Base-by-base conservation (phyloP, 1,284 basidiomycete species). In the Peniophora sp. region DNA sequence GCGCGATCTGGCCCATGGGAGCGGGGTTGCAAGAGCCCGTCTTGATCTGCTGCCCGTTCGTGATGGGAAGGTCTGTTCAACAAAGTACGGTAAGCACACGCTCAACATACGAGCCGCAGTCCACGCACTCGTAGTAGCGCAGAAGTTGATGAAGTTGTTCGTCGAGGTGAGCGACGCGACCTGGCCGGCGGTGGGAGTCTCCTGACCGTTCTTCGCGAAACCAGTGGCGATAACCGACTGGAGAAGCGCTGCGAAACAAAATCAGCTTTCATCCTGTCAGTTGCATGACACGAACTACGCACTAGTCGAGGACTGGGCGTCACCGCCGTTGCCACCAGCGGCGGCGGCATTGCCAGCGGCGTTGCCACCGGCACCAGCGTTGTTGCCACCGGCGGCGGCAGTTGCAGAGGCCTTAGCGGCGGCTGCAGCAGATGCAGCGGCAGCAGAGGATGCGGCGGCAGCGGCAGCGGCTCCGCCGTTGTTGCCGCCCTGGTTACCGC, bases 141-240 rank as follows among this genome's bases (percentile, higher is more conserved):
- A 69, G 59, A 75, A 77, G 65, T 76, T 76, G 69, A 77, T 77
- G 63, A 77, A 79, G 69, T 81, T 80, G 68, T 81, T 80, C 36
- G 58, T 63, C 47, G 74, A 76, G 14, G 77, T 80, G 25, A 71
- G 59, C 12, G 75, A 73, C 0, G 68, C 55, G 34, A 73, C 72
- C 61, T 78, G 75, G 50, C 73, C 74, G 32, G 68, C 69, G 8
- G 63, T 59, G 1, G 72, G 69, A 35, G 62, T 62, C 20, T 65
- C 60, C 55, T 75, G 76, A 12, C 78, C 78, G 53, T 73, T 58
- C 14, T 69, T 58, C 20, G 61, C 68, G 41, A 77, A 74, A 12
- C 70, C 73, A n/a, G 52, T 52, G 19, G 69, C 68, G 51, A 78
- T 68, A 22, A 74, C 71, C 12, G 53, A 50, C 23, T 68, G 65